Evolutionary conservation across 306 rosid genomes (phyloP).

Genomic region (Inga laurina): DNA sequence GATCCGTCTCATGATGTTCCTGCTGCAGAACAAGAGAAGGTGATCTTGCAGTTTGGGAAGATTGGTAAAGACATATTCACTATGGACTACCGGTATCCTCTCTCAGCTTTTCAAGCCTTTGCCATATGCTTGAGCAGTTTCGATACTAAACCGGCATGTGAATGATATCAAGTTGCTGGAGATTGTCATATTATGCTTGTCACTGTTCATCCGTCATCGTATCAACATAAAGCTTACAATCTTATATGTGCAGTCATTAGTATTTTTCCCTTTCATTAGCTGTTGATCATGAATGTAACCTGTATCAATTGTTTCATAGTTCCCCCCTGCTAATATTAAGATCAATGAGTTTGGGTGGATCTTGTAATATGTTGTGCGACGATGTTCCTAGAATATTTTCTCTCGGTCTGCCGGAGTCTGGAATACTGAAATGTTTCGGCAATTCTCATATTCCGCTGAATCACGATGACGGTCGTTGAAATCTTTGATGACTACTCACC

Average conservation of each 20-base stretch:
- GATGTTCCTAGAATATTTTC: background rate
- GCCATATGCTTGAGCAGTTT: constrained; percentile 82
- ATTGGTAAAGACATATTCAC: constrained; percentile 85
- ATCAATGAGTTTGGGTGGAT: constrained; percentile 22
- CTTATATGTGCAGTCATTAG: constrained; percentile 12
- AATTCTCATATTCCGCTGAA: background rate
- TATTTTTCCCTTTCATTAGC: constrained; percentile 11
- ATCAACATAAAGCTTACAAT: constrained; percentile 17
- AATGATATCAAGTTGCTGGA: constrained; percentile 40
- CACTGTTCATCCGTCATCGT: constrained; percentile 17
- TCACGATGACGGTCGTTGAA: background rate
- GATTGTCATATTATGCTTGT: constrained; percentile 20
- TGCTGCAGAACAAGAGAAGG: constrained; percentile 63
- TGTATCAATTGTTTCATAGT: constrained; percentile 23
- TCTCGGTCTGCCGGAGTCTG: background rate
- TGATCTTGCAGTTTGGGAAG: constrained; percentile 79
- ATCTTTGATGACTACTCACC: background rate
- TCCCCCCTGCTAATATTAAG: constrained; percentile 12
- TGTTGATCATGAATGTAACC: constrained; percentile 28
- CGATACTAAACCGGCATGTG: constrained; percentile 85
- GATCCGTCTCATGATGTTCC: constrained; percentile 58
- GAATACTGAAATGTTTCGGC: background rate
- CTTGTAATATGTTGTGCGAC: background rate
- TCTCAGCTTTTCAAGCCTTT: constrained; percentile 81
- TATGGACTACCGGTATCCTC: constrained; percentile 79